These are phyloP conservation scores for Syzygium oleosum DNA, from an alignment of 345 rosid species.

Conservation along the genomic window DNA sequence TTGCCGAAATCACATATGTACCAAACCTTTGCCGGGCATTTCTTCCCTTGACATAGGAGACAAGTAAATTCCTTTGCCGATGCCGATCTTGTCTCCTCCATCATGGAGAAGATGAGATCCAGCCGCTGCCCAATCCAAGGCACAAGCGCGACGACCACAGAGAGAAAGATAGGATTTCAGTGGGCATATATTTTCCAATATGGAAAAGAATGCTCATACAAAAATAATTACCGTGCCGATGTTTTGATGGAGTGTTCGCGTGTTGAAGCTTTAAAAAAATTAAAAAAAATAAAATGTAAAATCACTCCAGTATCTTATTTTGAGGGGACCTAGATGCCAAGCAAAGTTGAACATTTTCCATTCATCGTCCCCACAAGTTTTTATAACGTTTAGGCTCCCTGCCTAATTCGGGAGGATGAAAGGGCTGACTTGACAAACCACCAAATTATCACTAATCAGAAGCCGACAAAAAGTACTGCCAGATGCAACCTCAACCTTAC, in stretches of 20 bases:
- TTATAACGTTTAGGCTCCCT: background rate
- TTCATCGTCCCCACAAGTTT: background rate
- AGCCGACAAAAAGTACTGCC: background rate
- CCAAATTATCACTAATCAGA: background rate
- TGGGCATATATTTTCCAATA: too few species aligned
- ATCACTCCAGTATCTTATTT: background rate
- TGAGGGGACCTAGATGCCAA: background rate
- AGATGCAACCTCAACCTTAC: background rate
- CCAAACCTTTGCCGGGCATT: background rate
- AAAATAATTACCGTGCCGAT: too few species aligned
- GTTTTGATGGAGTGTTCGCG: too few species aligned
- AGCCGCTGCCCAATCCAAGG: background rate
- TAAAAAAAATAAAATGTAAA: background rate
- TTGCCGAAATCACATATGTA: background rate
- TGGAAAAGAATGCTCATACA: too few species aligned
- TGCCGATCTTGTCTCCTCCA: background rate
- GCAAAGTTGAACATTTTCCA: background rate
- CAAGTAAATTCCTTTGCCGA: background rate
- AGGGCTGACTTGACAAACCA: background rate
- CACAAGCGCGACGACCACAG: too few species aligned
- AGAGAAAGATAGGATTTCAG: too few species aligned
- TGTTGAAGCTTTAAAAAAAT: background rate
- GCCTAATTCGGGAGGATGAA: background rate
- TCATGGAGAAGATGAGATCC: background rate
- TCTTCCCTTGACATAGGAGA: background rate